Conservation (phyloP, 73 alveolate species). For the Symbiodinium natans region DNA sequence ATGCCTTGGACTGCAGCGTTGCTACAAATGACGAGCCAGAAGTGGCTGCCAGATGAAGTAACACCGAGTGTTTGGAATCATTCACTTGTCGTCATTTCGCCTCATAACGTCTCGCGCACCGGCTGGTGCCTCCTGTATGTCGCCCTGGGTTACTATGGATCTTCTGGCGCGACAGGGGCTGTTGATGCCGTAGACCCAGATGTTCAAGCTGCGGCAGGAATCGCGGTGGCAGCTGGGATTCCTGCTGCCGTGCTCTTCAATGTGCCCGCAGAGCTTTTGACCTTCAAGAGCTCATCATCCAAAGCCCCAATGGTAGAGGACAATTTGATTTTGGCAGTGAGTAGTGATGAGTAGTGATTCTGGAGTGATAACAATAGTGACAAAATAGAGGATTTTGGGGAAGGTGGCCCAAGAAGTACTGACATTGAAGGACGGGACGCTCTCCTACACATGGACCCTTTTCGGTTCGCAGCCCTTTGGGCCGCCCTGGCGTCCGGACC, state of each 20-base stretch:
- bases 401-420: no score
- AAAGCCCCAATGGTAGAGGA: neutral
- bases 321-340: neutral
- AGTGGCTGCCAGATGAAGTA: slow-evolving; percentile 49
- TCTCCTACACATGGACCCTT: neutral
- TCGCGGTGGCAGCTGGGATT: slow-evolving; percentile 28
- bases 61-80: slow-evolving; percentile 56
- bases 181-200: slow-evolving; percentile 23
- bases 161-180: neutral
- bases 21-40: slow-evolving; percentile 76
- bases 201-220: slow-evolving; percentile 50
- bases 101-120: neutral
- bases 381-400: no score
- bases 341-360: no score
- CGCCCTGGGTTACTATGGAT: slow-evolving; percentile 59
- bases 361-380: no score
- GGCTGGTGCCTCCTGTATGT: slow-evolving; percentile 23
- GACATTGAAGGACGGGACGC: neutral
- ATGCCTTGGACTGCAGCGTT: slow-evolving; percentile 13
- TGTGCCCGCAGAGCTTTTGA: slow-evolving; percentile 42
- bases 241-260: slow-evolving; percentile 59
- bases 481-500: neutral
- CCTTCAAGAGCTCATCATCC: neutral
- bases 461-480: neutral
- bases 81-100: slow-evolving; percentile 57